Evolutionary conservation across 75 land plant genomes (phyloP), one percentile per base, ranked within the genome.

Genomic region (Sequoiadendron giganteum): DNA sequence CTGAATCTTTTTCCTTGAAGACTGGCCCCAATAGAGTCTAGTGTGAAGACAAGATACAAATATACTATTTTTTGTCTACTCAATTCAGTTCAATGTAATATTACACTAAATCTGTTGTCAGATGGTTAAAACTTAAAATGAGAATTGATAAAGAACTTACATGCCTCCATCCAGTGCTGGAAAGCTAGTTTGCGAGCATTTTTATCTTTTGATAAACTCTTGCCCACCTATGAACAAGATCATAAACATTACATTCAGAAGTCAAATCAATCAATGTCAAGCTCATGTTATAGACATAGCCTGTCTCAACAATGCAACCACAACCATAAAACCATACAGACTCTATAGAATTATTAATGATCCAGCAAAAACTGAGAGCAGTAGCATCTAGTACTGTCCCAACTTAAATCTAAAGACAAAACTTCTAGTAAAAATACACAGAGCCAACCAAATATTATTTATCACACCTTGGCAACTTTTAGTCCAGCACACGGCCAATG

Each of bases 151-250:
- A 73, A 55, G 19, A 34, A 86, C 92, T 94, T 93, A 96, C 99
- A 58, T 36, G 99, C 99, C 91, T 98, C 99, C 83, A 98, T 95
- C 99, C 99, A 98, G 81, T 98, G 99, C 78, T 97, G 99, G 68
- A 97, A 91, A 56, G 97, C 99, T 55, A 98, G 89, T 85, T 98
- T 93, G 36, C 89, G 93, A 32, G 99, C 99, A 85, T 93, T 95
- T 19, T 76, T 92, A 80, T 97, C 95, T 86, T 95, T 90, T 1
- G 95, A 94, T 85, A 95, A 88, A 6, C 99, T 97, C 87, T 94
- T 94, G 0, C 97, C 98, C 77, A 97, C 94, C 99, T 98, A 90
- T 68, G 16, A 68, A 68, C 30, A 68, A 28, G 72, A 36, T 36
- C 38, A 36, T 36, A 36, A 36, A 36, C 38, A 36, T 36, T 36